Conservation (phyloP, 768 basidiomycete genomes). For the Lactifluus echinatus region DNA sequence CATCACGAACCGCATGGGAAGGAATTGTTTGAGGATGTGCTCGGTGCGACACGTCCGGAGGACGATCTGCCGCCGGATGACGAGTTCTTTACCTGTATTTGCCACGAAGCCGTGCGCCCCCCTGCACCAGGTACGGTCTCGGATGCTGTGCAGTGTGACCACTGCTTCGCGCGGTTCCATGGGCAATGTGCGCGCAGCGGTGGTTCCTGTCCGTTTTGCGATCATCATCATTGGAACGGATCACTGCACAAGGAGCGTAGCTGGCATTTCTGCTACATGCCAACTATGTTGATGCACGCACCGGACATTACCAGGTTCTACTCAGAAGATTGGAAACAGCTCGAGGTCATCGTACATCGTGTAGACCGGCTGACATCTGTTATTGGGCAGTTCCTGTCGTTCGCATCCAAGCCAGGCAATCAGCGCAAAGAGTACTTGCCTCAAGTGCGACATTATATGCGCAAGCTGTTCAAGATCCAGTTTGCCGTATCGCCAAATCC, state of each 20-base stretch:
- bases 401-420: constrained; percentile 57
- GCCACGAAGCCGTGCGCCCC: constrained; percentile 64
- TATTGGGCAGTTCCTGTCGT: constrained; percentile 75
- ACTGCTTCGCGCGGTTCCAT: constrained; percentile 81
- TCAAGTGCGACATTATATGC: constrained; percentile 85
- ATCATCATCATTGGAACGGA: constrained; percentile 88
- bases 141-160: constrained; percentile 86
- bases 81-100: constrained; percentile 83
- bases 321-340: constrained; percentile 70
- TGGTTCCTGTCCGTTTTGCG: constrained; percentile 89
- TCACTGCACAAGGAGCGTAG: constrained; percentile 72
- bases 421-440: constrained; percentile 71
- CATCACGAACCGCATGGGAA: constrained; percentile 59
- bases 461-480: constrained; percentile 82
- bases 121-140: constrained; percentile 67
- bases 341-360: constrained; percentile 72
- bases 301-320: constrained; percentile 73
- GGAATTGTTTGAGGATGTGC: constrained; percentile 61
- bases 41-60: constrained; percentile 64
- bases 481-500: constrained; percentile 80
- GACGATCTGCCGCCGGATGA: constrained; percentile 74
- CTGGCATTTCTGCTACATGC: constrained; percentile 78
- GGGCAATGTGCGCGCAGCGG: constrained; percentile 78
- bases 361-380: constrained; percentile 65
- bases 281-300: constrained; percentile 59